Evolutionary conservation across 2,329 filamentous ascomycete genomes (phyloP).

Genomic region (Microdochium nivale): DNA sequence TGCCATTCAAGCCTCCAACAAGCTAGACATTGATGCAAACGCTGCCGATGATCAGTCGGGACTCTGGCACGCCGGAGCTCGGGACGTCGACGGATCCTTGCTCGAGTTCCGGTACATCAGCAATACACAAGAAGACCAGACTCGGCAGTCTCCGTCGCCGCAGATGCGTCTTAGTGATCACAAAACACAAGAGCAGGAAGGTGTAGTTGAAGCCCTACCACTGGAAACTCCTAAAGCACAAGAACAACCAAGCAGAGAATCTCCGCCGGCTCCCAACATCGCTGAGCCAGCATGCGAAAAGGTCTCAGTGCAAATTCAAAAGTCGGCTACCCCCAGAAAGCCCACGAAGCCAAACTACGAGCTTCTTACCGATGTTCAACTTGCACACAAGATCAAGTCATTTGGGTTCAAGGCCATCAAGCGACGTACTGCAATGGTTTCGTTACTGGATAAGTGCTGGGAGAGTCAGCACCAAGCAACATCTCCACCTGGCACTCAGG

Average conservation of each 20-base stretch:
- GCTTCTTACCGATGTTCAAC: conserved; percentile 51
- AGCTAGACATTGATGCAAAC: conserved; percentile 27
- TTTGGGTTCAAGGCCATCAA: conserved; percentile 70
- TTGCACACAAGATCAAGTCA: conserved; percentile 51
- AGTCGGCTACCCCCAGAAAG: background rate
- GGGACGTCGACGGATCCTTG: conserved; percentile 56
- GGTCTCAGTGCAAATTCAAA: background rate
- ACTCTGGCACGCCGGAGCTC: conserved; percentile 64
- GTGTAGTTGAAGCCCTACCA: background rate
- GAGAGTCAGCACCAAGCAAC: conserved; percentile 38
- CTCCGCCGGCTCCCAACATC: background rate
- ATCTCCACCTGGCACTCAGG: conserved; percentile 3
- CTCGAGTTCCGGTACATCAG: conserved; percentile 6
- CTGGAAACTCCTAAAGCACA: background rate
- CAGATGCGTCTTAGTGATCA: background rate
- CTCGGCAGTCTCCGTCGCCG: background rate
- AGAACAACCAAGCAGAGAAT: background rate
- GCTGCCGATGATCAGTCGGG: conserved; percentile 23
- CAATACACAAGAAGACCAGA: background rate
- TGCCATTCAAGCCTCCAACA: conserved; percentile 52
- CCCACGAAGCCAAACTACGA: conserved; percentile 45
- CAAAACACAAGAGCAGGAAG: background rate
- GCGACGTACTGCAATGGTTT: conserved; percentile 59
- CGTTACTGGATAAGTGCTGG: conserved; percentile 64
- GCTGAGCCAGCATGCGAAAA: background rate